These are phyloP conservation scores for Entomortierella lignicola DNA, from an alignment of 192 early-diverging fungal genomes.

Conservation along the genomic window DNA sequence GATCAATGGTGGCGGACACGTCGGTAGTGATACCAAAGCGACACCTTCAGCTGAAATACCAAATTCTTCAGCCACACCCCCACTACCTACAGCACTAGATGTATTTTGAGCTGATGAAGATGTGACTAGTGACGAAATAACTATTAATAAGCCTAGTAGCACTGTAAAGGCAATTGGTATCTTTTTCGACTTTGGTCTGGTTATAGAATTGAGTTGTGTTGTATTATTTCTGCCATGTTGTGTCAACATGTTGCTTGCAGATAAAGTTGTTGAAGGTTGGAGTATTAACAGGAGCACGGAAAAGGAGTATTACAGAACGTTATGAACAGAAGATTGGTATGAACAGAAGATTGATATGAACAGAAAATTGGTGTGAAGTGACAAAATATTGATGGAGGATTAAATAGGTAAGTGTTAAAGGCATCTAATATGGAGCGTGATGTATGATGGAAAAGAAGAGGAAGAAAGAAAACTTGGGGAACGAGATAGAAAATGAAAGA, in stretches of 20 bases:
- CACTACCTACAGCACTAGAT: not conserved
- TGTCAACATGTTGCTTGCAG: not conserved
- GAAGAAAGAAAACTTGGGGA: not conserved
- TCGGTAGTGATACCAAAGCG: not conserved
- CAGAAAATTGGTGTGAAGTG: too few relatives aligned
- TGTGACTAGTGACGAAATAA: not conserved
- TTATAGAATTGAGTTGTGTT: not conserved
- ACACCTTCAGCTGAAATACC: too few relatives aligned
- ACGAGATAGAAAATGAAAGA: not conserved
- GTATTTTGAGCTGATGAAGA: not conserved
- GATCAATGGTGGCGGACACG: constrained; percentile 31
- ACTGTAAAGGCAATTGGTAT: not conserved
- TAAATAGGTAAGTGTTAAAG: too few relatives aligned
- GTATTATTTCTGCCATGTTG: too few relatives aligned
- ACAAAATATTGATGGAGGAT: too few relatives aligned
- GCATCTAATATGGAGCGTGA: too few relatives aligned
- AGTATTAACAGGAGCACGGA: too few relatives aligned
- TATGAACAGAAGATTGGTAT: too few relatives aligned
- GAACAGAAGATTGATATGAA: too few relatives aligned
- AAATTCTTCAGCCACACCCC: too few relatives aligned
- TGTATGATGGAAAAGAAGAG: not conserved
- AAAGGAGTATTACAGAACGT: too few relatives aligned
- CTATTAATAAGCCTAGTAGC: not conserved
- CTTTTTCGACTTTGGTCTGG: not conserved
- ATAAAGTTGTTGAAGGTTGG: not conserved